phyloP scores from a whole-genome alignment of 768 basidiomycete species.

The Boletus bicolor region DNA sequence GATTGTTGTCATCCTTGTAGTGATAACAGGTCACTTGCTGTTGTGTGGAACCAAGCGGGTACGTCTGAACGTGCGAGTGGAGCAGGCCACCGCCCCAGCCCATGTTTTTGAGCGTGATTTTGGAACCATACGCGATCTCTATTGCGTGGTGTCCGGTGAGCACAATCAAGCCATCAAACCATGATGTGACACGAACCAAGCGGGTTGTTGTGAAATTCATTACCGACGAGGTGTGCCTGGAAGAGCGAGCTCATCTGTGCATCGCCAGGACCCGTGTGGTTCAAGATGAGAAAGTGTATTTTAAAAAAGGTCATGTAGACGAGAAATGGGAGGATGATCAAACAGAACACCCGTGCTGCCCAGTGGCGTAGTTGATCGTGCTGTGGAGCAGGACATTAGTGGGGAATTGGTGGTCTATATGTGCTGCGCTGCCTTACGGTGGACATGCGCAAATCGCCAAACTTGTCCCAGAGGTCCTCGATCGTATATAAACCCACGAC shows the following conservation, averaged over 20 bases:
- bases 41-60: slow-evolving; percentile 85
- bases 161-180: neutral
- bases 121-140: slow-evolving; percentile 91
- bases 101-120: slow-evolving; percentile 92
- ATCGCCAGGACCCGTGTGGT: slow-evolving; percentile 93
- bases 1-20: slow-evolving; percentile 98
- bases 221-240: slow-evolving; percentile 93
- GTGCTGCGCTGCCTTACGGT: slow-evolving; percentile 52
- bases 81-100: slow-evolving; percentile 96
- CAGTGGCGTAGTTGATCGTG: slow-evolving; percentile 88
- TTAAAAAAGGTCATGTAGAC: slow-evolving; percentile 97
- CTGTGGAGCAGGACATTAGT: slow-evolving; percentile 38
- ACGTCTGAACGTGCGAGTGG: slow-evolving; percentile 96
- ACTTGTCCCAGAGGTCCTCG: slow-evolving; percentile 98
- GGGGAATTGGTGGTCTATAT: slow-evolving; percentile 2
- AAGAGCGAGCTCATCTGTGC: slow-evolving; percentile 99
- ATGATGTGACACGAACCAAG: slow-evolving; percentile 51
- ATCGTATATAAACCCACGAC: slow-evolving; percentile 95
- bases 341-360: slow-evolving; percentile 77
- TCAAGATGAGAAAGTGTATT: slow-evolving; percentile 91
- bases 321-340: slow-evolving; percentile 86
- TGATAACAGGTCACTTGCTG: slow-evolving; percentile 99
- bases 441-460: slow-evolving; percentile 92
- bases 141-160: slow-evolving; percentile 2
- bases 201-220: slow-evolving; percentile 89